Evolutionary conservation across 164 flowering plant species (phyloP).

Genomic region (Chimonanthus praecox): DNA sequence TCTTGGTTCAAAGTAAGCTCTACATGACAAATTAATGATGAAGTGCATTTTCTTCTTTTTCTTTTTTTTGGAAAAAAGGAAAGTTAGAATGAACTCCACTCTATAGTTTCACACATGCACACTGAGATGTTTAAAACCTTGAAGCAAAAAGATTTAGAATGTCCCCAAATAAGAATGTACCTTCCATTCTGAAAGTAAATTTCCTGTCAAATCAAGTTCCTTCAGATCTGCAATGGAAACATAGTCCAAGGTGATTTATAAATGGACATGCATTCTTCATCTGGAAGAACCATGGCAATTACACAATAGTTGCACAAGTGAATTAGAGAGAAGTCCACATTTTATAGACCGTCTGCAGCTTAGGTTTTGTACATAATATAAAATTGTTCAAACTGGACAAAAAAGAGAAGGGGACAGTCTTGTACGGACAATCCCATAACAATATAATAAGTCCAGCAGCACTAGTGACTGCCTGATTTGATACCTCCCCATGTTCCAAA

Average conservation of each 20-base stretch:
- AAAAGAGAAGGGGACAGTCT: no score
- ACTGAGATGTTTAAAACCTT: neutral
- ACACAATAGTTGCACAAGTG: neutral
- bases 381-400: no score
- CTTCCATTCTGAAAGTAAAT: constrained; percentile 77
- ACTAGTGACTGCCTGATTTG: no score
- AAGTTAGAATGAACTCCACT: neutral
- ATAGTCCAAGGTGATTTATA: constrained; percentile 5
- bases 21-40: no score
- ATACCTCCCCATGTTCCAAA: no score
- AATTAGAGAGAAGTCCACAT: neutral
- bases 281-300: neutral
- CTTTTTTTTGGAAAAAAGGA: no score
- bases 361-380: neutral
- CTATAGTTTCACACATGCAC: neutral
- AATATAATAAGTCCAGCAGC: no score
- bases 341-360: neutral
- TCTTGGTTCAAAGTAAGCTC: no score
- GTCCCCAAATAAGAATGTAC: constrained; percentile 30
- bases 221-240: constrained; percentile 58
- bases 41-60: no score
- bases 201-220: constrained; percentile 93
- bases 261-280: neutral
- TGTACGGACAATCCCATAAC: no score
- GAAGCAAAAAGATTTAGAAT: neutral